A percentile compares a stretch with the other conserved stretches of the same genome.
Conservation (phyloP, 352 stramenopile genomes). For the Phytophthora pisi region DNA sequence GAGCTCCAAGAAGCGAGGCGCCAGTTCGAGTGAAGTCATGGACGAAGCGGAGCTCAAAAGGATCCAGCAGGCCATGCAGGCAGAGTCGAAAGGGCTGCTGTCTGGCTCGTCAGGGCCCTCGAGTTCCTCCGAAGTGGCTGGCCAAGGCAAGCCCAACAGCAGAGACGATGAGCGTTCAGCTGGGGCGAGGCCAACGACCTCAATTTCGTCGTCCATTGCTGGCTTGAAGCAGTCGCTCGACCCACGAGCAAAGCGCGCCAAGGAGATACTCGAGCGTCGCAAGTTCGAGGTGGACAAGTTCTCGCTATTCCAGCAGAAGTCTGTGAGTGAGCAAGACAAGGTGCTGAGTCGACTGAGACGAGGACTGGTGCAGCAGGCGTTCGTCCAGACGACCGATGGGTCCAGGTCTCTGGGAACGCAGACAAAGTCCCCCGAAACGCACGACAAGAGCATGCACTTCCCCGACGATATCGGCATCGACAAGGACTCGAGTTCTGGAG, state of each 20-base stretch:
- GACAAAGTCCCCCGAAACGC: slow-evolving; percentile 47
- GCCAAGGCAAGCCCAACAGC: slow-evolving; percentile 7
- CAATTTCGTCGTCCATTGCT: slow-evolving; percentile 71
- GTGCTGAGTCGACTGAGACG: slow-evolving; percentile 58
- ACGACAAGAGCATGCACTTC: slow-evolving; percentile 72
- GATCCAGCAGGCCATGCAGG: slow-evolving; percentile 68
- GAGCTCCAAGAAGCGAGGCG: slow-evolving; percentile 29
- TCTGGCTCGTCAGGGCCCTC: slow-evolving; percentile 37
- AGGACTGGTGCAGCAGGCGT: slow-evolving; percentile 55
- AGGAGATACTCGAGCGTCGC: slow-evolving; percentile 63
- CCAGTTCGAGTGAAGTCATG: slow-evolving; percentile 1
- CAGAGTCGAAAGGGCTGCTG: slow-evolving; percentile 57
- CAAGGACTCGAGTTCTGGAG: slow-evolving; percentile 20
- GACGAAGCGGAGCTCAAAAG: slow-evolving; percentile 52
- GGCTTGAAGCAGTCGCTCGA: slow-evolving; percentile 76
- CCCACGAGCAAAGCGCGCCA: slow-evolving; percentile 59
- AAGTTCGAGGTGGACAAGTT: slow-evolving; percentile 78
- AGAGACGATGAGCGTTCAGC: slow-evolving; percentile 12
- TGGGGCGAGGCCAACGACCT: slow-evolving; percentile 20
- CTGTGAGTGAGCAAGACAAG: slow-evolving; percentile 64
- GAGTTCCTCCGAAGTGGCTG: slow-evolving; percentile 22
- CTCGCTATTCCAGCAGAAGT: slow-evolving; percentile 63
- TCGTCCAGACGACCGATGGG: slow-evolving; percentile 67
- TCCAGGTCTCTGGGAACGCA: slow-evolving; percentile 53
- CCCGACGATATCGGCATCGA: slow-evolving; percentile 79